Evolutionary conservation across 2,329 filamentous ascomycete genomes (phyloP).

Genomic region (Boeremia lycopersici): DNA sequence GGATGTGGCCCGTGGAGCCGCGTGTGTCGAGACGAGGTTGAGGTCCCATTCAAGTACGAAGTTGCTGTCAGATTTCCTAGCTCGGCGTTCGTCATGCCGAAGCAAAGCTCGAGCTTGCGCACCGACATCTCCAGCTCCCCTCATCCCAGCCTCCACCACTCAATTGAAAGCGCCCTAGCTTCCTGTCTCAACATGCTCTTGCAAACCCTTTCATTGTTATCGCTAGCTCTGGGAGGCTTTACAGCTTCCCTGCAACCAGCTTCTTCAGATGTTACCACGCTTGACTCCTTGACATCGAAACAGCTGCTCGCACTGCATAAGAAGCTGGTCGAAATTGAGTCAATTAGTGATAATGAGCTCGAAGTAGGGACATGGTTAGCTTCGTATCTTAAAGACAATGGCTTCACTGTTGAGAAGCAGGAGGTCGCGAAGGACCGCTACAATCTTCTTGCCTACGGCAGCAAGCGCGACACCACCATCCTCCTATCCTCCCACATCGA

Average conservation of each 20-base stretch:
- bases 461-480: conserved; percentile 60
- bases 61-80: conserved; percentile 1
- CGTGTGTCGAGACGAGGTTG: background rate
- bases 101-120: conserved; percentile 15
- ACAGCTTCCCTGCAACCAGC: conserved; percentile 6
- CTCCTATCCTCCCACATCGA: conserved; percentile 86
- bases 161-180: conserved; percentile 11
- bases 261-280: conserved; percentile 18
- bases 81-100: conserved; percentile 18
- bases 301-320: conserved; percentile 75
- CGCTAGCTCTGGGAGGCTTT: conserved; percentile 18
- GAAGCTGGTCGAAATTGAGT: conserved; percentile 74
- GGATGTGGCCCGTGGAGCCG: background rate
- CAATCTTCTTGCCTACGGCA: conserved; percentile 75
- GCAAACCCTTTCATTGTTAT: conserved; percentile 20
- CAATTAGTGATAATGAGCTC: conserved; percentile 72
- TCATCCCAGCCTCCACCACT: background rate
- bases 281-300: conserved; percentile 30
- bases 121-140: conserved; percentile 15
- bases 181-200: conserved; percentile 22
- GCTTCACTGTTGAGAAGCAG: conserved; percentile 69
- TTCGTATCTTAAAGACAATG: conserved; percentile 65
- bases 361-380: conserved; percentile 71
- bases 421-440: conserved; percentile 61
- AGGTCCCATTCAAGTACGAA: background rate